Evolutionary conservation across 2,329 filamentous ascomycete genomes (phyloP).

Genomic region (Hymenoscyphus albidus): DNA sequence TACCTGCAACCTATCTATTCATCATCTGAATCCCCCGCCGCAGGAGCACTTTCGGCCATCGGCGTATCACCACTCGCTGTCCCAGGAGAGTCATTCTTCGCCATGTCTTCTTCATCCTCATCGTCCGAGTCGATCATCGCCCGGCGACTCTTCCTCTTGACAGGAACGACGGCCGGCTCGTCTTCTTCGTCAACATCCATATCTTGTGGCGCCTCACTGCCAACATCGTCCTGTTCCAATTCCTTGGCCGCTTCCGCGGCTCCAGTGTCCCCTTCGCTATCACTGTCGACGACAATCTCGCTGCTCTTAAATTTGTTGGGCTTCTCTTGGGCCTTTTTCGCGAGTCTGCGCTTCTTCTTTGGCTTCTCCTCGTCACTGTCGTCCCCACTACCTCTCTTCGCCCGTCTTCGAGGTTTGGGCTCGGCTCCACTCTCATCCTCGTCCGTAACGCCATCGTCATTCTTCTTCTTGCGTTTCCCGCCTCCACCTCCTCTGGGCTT

Average conservation of each 20-base stretch:
- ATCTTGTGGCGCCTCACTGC: constrained; percentile 17
- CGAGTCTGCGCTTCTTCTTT: constrained; percentile 36
- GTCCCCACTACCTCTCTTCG: constrained; percentile 25
- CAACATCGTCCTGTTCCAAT: constrained; percentile 28
- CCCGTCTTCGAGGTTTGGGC: constrained; percentile 25
- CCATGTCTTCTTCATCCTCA: constrained; percentile 30
- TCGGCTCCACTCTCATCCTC: constrained; percentile 34
- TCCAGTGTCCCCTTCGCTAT: constrained; percentile 34
- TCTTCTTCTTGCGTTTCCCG: constrained; percentile 41
- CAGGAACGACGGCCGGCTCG: constrained; percentile 21
- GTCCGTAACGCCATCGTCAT: constrained; percentile 34
- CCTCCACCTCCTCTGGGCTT: constrained; percentile 43
- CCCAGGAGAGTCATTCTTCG: constrained; percentile 26
- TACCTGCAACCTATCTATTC: constrained; percentile 17
- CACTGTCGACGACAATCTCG: constrained; percentile 36
- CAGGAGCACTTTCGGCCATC: constrained; percentile 26
- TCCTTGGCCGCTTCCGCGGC: constrained; percentile 29
- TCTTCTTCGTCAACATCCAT: constrained; percentile 23
- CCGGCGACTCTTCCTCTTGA: constrained; percentile 28
- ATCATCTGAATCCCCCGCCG: constrained; percentile 23
- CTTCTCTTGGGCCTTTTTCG: constrained; percentile 33
- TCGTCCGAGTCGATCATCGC: constrained; percentile 32
- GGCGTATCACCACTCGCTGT: constrained; percentile 33
- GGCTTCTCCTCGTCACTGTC: constrained; percentile 37
- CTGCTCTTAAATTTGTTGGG: constrained; percentile 35